These are phyloP conservation scores for Heliocybe sulcata DNA, from an alignment of 1,284 basidiomycete genomes.

Conservation along the genomic window DNA sequence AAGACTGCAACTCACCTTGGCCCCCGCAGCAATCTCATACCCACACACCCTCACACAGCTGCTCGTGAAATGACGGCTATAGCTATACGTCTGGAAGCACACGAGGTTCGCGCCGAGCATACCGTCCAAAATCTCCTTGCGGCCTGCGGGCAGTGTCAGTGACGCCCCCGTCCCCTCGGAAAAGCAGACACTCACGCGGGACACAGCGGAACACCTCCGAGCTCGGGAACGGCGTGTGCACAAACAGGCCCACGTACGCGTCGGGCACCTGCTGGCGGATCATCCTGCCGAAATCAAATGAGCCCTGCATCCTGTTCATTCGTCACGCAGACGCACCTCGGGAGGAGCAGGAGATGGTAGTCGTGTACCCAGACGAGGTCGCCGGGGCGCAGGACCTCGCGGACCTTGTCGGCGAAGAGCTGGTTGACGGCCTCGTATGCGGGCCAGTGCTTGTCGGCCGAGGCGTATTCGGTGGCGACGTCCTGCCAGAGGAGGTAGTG, in stretches of 20 bases:
- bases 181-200: slow-evolving; percentile 48
- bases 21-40: slow-evolving; percentile 71
- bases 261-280: slow-evolving; percentile 48
- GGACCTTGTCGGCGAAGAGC: slow-evolving; percentile 61
- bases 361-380: slow-evolving; percentile 91
- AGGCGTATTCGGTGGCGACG: slow-evolving; percentile 73
- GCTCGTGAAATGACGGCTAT: slow-evolving; percentile 92
- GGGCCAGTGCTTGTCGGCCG: slow-evolving; percentile 82
- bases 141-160: slow-evolving; percentile 32
- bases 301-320: no score
- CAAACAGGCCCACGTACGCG: slow-evolving; percentile 85
- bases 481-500: slow-evolving; percentile 99
- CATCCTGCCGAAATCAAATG: slow-evolving; percentile 21
- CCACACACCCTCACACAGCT: slow-evolving; percentile 96
- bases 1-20: neutral
- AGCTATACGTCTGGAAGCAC: slow-evolving; percentile 97
- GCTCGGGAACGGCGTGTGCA: slow-evolving; percentile 96
- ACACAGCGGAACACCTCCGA: slow-evolving; percentile 95
- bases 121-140: slow-evolving; percentile 92
- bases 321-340: no score
- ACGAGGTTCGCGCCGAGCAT: slow-evolving; percentile 97
- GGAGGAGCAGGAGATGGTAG: slow-evolving; percentile 91
- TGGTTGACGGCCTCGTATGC: slow-evolving; percentile 84
- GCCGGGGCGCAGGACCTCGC: slow-evolving; percentile 69
- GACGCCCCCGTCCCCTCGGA: slow-evolving; percentile 1